Conservation (phyloP, 2,329 filamentous ascomycete genomes). For the Diaporthe ilicicola region DNA sequence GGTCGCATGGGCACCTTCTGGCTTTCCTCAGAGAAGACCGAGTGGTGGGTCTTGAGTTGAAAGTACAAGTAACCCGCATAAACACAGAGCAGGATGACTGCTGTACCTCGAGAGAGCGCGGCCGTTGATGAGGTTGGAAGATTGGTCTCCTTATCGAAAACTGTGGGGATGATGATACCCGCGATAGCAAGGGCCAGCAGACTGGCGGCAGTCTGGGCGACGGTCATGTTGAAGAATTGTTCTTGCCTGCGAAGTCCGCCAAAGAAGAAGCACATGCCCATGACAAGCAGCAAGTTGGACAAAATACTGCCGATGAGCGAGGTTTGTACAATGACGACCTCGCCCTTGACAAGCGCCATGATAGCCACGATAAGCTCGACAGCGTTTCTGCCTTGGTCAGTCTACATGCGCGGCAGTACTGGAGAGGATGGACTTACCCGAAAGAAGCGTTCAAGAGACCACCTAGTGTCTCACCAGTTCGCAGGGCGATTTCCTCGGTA, state of each 20-base stretch:
- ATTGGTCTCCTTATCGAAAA: constrained; percentile 69
- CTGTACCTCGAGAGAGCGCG: constrained; percentile 74
- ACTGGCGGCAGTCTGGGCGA: constrained; percentile 88
- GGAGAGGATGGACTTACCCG: constrained; percentile 61
- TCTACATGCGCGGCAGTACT: constrained; percentile 27
- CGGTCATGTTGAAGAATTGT: constrained; percentile 91
- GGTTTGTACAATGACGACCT: constrained; percentile 89
- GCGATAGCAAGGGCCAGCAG: constrained; percentile 81
- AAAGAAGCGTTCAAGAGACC: constrained; percentile 92
- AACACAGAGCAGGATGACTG: constrained; percentile 83
- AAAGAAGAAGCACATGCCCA: constrained; percentile 94
- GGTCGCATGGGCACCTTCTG: constrained; percentile 71
- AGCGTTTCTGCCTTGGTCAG: constrained; percentile 67
- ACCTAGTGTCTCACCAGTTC: constrained; percentile 85
- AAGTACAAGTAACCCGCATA: constrained; percentile 89
- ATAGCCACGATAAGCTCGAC: constrained; percentile 91
- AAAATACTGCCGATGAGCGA: constrained; percentile 92
- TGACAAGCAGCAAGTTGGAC: constrained; percentile 86
- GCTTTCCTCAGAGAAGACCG: constrained; percentile 81
- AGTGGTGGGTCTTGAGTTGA: constrained; percentile 85
- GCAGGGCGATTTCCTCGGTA: constrained; percentile 87
- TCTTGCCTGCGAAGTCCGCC: constrained; percentile 81
- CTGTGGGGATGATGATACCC: constrained; percentile 87
- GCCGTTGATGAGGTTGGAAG: constrained; percentile 60
- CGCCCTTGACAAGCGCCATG: constrained; percentile 76